Evolutionary conservation across 441 rosid genomes (phyloP).

Genomic region (Adansonia grandidieri): DNA sequence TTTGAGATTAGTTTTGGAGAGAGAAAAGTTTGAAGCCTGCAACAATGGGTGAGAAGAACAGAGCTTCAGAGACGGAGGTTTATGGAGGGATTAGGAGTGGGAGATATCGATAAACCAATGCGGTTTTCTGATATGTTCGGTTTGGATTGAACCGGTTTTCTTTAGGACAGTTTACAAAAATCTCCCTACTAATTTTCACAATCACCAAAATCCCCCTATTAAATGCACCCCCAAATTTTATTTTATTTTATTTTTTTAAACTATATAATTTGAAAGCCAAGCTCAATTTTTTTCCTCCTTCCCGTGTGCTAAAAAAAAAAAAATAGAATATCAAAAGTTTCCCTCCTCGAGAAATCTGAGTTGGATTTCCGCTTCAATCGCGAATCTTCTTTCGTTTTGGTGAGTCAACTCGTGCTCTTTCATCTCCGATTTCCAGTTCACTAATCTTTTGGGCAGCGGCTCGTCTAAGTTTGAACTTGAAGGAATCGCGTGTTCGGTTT

Average conservation of each 20-base stretch:
- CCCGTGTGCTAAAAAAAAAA: not conserved
- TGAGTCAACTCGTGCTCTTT: constrained; percentile 19
- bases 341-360: constrained; percentile 21
- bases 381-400: not conserved
- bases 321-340: constrained; percentile 14
- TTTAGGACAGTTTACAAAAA: not conserved
- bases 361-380: not conserved
- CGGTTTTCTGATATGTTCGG: not conserved
- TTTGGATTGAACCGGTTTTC: constrained; percentile 13
- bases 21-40: not conserved
- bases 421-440: constrained; percentile 7
- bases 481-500: not conserved
- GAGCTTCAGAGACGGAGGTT: not conserved
- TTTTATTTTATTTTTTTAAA: not conserved
- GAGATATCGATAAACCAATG: not conserved
- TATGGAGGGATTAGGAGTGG: not conserved
- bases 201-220: constrained; percentile 1
- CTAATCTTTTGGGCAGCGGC: not conserved
- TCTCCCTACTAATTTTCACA: not conserved
- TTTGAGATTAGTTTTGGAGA: constrained; percentile 2
- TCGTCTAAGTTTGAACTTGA: not conserved
- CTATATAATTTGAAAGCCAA: constrained; percentile 2
- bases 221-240: not conserved
- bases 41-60: not conserved
- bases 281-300: not conserved